These are phyloP conservation scores for Paxillus rubicundulus DNA, from an alignment of 768 basidiomycete genomes.

Conservation along the genomic window DNA sequence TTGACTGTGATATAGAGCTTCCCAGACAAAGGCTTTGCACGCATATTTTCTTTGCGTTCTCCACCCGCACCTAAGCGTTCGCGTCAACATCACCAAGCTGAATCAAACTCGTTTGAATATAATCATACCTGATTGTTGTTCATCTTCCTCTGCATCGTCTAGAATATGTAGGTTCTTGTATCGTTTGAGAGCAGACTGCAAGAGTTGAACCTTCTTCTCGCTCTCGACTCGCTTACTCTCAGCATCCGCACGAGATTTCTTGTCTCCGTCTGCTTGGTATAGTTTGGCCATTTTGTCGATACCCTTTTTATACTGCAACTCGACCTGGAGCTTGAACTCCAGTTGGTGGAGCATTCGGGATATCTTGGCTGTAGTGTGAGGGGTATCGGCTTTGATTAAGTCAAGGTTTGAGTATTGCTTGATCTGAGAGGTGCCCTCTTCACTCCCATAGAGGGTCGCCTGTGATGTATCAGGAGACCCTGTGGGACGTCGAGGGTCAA, in stretches of 20 bases:
- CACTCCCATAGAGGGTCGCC: conserved; percentile 35
- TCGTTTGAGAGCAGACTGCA: conserved; percentile 88
- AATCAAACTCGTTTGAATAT: neutral
- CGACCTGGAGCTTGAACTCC: conserved; percentile 98
- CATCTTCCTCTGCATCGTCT: conserved; percentile 86
- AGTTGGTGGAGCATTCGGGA: conserved; percentile 97
- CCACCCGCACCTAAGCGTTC: conserved; percentile 57
- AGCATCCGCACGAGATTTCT: conserved; percentile 90
- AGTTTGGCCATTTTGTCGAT: conserved; percentile 99
- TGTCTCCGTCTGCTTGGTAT: conserved; percentile 95
- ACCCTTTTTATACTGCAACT: conserved; percentile 96
- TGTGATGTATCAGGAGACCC: conserved; percentile 41
- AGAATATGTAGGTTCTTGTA: conserved; percentile 96
- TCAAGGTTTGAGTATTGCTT: conserved; percentile 85
- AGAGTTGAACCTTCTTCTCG: conserved; percentile 92
- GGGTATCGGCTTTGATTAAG: conserved; percentile 96
- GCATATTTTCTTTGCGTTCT: conserved; percentile 88
- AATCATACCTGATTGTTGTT: conserved; percentile 58
- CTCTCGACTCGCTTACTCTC: conserved; percentile 93
- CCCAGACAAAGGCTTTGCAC: conserved; percentile 92
- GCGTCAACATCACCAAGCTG: conserved; percentile 25
- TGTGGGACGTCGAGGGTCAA: conserved; percentile 39
- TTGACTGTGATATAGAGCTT: conserved; percentile 86
- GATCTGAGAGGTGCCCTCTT: conserved; percentile 42
- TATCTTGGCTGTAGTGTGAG: conserved; percentile 94